A percentile compares a stretch with the other conserved stretches of the same genome.
Evolutionary conservation across 495 filamentous ascomycete genomes (phyloP).

Genomic region (Bathelium albidoporum): DNA sequence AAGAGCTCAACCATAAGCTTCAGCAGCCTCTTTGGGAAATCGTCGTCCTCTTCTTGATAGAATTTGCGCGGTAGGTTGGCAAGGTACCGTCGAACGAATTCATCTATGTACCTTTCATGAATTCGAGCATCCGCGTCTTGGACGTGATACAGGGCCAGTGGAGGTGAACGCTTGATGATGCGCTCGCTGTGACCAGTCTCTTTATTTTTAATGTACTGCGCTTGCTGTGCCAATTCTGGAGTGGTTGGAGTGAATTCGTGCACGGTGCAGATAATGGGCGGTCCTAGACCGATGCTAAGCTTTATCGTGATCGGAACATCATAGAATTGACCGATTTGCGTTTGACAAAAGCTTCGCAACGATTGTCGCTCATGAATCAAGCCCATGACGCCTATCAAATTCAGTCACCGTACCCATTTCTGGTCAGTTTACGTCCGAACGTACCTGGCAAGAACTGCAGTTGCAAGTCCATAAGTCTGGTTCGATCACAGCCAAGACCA

Average conservation of each 20-base stretch:
- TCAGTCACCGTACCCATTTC: not conserved
- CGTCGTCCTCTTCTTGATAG: slow-evolving; percentile 21
- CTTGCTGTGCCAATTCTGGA: slow-evolving; percentile 19
- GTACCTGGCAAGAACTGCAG: not conserved
- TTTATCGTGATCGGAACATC: slow-evolving; percentile 11
- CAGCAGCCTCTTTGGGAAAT: slow-evolving; percentile 27
- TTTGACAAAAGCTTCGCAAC: slow-evolving; percentile 23
- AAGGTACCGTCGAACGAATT: slow-evolving; percentile 9
- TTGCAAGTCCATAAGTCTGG: not conserved
- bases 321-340: slow-evolving; percentile 21
- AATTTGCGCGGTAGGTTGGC: not conserved
- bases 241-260: slow-evolving; percentile 29
- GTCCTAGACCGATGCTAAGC: slow-evolving; percentile 17
- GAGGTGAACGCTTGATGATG: slow-evolving; percentile 24
- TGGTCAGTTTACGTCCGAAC: not conserved
- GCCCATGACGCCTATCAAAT: slow-evolving; percentile 19
- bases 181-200: slow-evolving; percentile 9
- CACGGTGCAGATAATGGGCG: slow-evolving; percentile 21
- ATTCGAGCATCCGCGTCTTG: slow-evolving; percentile 25
- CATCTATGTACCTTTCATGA: slow-evolving; percentile 26
- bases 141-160: slow-evolving; percentile 27
- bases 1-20: slow-evolving; percentile 24
- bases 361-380: slow-evolving; percentile 27
- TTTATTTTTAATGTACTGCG: slow-evolving; percentile 26
- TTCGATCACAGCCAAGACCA: slow-evolving; percentile 5